Percentiles rank a stretch among this genome's conserved stretches.
Evolutionary conservation across 257 asterid genomes (phyloP).

Genomic region (Solanum pinnatisectum): DNA sequence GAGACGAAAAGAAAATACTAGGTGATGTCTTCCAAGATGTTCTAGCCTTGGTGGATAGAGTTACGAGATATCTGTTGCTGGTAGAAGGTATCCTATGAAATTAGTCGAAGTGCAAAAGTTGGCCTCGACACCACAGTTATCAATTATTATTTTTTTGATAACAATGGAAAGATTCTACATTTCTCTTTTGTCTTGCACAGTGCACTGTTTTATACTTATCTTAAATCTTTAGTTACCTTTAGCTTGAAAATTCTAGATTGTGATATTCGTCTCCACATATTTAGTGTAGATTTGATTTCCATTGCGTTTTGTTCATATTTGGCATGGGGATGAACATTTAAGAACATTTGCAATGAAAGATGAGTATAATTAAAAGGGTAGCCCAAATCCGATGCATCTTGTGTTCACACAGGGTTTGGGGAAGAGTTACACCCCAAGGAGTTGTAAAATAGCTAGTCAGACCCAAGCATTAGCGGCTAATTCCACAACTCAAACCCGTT

Average conservation of each 20-base stretch:
- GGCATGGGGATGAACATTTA: background rate
- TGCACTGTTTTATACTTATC: background rate
- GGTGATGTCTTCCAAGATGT: background rate
- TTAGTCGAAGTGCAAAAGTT: background rate
- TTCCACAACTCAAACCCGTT: background rate
- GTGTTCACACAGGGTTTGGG: background rate
- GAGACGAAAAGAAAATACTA: background rate
- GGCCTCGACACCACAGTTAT: background rate
- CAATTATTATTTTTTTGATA: background rate
- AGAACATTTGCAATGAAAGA: background rate
- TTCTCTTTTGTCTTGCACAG: background rate
- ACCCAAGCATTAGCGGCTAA: background rate
- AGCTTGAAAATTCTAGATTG: background rate
- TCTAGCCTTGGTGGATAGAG: background rate
- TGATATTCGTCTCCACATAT: background rate
- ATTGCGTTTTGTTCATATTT: background rate
- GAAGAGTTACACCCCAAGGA: background rate
- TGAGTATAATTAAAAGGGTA: background rate
- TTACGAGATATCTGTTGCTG: rapidly evolving
- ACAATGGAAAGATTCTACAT: background rate
- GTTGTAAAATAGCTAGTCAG: background rate
- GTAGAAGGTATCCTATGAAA: background rate
- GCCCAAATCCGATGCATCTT: background rate
- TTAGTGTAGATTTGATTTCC: background rate
- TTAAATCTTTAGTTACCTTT: background rate